phyloP scores from a whole-genome alignment of 2,329 filamentous ascomycete species.

The Sclerotinia sclerotiorum region DNA sequence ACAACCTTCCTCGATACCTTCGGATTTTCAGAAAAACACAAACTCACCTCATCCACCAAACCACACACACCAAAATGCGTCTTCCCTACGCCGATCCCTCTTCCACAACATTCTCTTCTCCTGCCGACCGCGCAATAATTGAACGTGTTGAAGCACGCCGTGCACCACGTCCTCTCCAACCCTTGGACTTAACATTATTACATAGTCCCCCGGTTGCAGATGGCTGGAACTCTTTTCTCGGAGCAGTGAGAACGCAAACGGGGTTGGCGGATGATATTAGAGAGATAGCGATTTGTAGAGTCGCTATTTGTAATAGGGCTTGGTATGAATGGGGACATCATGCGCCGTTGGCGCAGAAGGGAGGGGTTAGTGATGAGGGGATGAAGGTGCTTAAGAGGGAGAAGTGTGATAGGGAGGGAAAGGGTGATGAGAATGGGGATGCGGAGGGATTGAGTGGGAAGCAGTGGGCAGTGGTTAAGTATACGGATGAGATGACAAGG shows the following conservation, averaged over 20 bases:
- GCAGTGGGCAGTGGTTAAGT: slow-evolving; percentile 69
- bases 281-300: slow-evolving; percentile 77
- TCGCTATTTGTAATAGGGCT: slow-evolving; percentile 76
- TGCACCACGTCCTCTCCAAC: slow-evolving; percentile 66
- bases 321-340: slow-evolving; percentile 87
- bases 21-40: slow-evolving; percentile 4
- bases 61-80: slow-evolving; percentile 52
- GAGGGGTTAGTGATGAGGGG: slow-evolving; percentile 37
- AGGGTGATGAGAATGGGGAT: slow-evolving; percentile 40
- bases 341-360: slow-evolving; percentile 54
- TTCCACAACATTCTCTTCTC: slow-evolving; percentile 49
- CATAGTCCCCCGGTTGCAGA: slow-evolving; percentile 73
- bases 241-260: slow-evolving; percentile 58
- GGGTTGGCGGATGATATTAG: slow-evolving; percentile 56
- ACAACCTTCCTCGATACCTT: not conserved
- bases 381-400: slow-evolving; percentile 32
- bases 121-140: slow-evolving; percentile 58
- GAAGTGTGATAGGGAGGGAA: slow-evolving; percentile 22
- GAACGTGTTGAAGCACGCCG: slow-evolving; percentile 64
- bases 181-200: slow-evolving; percentile 73
- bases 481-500: slow-evolving; percentile 82
- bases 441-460: slow-evolving; percentile 50
- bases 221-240: slow-evolving; percentile 72
- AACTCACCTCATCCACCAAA: slow-evolving; percentile 3
- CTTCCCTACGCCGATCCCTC: slow-evolving; percentile 58